Evolutionary conservation across 2,329 filamentous ascomycete species (phyloP).

Genomic region (Diplodia sapinea): DNA sequence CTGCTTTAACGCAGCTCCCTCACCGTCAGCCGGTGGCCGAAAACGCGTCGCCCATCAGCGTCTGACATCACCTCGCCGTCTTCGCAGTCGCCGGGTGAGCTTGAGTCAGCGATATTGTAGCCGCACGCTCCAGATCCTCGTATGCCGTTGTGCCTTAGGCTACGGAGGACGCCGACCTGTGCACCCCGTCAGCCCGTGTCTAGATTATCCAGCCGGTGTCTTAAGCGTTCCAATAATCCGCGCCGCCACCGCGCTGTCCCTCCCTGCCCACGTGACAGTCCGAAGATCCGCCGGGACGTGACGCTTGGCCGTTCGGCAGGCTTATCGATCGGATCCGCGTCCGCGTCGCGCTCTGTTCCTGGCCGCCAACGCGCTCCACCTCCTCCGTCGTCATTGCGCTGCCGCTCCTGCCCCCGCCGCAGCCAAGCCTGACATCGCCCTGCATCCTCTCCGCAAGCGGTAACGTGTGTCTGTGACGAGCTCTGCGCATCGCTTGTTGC

Average conservation of each 20-base stretch:
- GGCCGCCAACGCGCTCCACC: conserved; percentile 23
- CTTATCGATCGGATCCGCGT: conserved; percentile 29
- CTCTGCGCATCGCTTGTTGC: conserved; percentile 18
- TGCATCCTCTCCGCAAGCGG: conserved; percentile 19
- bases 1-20: background rate
- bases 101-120: conserved; percentile 12
- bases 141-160: background rate
- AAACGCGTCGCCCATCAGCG: conserved; percentile 7
- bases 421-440: conserved; percentile 17
- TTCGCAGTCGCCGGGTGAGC: background rate
- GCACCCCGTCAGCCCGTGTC: background rate
- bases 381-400: conserved; percentile 11
- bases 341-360: conserved; percentile 29
- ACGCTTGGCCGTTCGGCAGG: background rate
- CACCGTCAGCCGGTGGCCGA: conserved; percentile 4
- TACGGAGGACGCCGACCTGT: background rate
- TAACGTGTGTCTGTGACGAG: conserved; percentile 30
- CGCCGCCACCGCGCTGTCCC: background rate
- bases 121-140: conserved; percentile 3
- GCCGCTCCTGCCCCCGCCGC: conserved; percentile 3
- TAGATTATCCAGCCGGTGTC: background rate
- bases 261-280: background rate
- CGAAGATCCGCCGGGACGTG: background rate
- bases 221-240: background rate
- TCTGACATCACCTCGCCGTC: conserved; percentile 25